Conservation (phyloP, 495 filamentous ascomycete species). For the Clavariopsis aquatica region DNA sequence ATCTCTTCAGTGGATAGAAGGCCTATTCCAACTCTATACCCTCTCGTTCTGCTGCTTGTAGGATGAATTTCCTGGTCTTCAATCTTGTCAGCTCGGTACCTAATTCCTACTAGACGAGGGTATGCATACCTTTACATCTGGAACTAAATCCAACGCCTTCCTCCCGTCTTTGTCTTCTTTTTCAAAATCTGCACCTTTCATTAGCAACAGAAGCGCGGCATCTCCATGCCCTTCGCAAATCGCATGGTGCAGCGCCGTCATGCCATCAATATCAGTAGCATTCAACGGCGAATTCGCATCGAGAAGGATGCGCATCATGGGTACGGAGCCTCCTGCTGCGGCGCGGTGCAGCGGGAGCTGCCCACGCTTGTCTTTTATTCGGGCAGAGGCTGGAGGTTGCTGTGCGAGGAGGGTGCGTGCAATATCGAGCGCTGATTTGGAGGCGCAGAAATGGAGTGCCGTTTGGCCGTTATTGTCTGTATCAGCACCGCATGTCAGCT, state of each 20-base stretch:
- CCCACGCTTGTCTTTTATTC: constrained; percentile 80
- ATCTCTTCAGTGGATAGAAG: not conserved
- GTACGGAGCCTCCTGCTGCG: constrained; percentile 82
- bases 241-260: constrained; percentile 88
- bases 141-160: constrained; percentile 78
- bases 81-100: not conserved
- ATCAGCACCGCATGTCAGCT: not conserved
- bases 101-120: not conserved
- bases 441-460: constrained; percentile 86
- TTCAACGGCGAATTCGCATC: constrained; percentile 76
- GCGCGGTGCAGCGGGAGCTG: constrained; percentile 90
- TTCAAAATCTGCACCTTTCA: constrained; percentile 79
- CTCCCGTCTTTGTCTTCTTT: constrained; percentile 73
- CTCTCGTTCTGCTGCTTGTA: constrained; percentile 78
- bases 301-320: constrained; percentile 79
- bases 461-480: constrained; percentile 55
- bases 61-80: constrained; percentile 73
- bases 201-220: constrained; percentile 77
- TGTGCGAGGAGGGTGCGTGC: constrained; percentile 74
- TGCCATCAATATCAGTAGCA: constrained; percentile 78
- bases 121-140: constrained; percentile 67
- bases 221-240: constrained; percentile 93
- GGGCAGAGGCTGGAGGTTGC: constrained; percentile 59
- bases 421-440: constrained; percentile 79
- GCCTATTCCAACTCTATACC: constrained; percentile 66